Base-by-base conservation (phyloP, 257 asterid species). In the Lantana camara region DNA sequence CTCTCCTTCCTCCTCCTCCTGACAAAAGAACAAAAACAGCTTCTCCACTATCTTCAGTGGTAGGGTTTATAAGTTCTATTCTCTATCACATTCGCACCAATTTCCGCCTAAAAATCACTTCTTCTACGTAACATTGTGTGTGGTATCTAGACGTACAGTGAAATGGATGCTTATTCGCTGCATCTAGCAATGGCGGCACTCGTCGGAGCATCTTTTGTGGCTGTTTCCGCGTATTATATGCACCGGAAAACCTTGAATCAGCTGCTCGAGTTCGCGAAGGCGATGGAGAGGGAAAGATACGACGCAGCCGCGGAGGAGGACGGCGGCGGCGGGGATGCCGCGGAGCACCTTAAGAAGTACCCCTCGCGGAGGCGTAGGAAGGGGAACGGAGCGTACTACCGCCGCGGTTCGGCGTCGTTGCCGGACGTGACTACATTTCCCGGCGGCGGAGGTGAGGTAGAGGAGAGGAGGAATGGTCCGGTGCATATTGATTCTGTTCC, bases 121-220 rank as follows among this genome's bases (percentile, higher is more conserved):
- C 4, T 19, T 53, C 9, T 17, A 53, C 70, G 55, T 12, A 0
- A n/a, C 54, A 13, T 40, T 37, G 49, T 24, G 49, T 17, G 65
- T 51, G 32, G 9, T 41, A 23, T 12, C 67, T 23, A 16, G 62
- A 10, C 3, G 29, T 19, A 56, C 44, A 16, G 51, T 35, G 71
- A 27, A 55, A 91, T 91, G 98, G 97, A 87, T 49, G 34, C 87
- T 35, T 85, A 86, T 56, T 73, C 95, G 23, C 69, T 87, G 76
- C 95, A 89, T 65, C 83, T 92, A 9, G 98, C 97, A 37, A 74
- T 87, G 97, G 98, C 98, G 70, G 96, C 98, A 30, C 83, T 92
- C 27, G 69, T 92, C 15, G 98, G 98, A 44, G 98, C 96, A 11
- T 92, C 98, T 23, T 73, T 85, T 30, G 93, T 92, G 13, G 98